Evolutionary conservation across 2,329 filamentous ascomycete species (phyloP).

Genomic region (Zasmidium citrigriseum): DNA sequence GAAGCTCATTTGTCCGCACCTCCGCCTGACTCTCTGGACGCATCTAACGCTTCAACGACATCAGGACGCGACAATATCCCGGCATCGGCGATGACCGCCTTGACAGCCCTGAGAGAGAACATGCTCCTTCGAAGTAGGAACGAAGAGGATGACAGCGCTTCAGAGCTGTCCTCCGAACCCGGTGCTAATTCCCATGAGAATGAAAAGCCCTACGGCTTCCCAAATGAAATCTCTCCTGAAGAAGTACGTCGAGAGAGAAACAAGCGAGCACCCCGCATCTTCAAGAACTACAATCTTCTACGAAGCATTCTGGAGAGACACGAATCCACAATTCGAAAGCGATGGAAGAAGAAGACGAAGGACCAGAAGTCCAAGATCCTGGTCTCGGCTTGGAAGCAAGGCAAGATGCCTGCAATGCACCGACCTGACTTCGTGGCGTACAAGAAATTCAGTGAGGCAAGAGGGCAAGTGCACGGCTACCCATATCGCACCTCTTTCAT

Average conservation of each 20-base stretch:
- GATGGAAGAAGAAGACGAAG: constrained; percentile 17
- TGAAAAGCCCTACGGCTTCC: background rate
- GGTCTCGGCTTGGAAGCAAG: constrained; percentile 6
- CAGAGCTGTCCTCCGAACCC: too few species aligned
- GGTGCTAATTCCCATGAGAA: background rate
- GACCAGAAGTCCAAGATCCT: constrained; percentile 12
- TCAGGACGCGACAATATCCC: background rate
- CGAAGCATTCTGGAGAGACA: constrained; percentile 7
- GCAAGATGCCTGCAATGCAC: background rate
- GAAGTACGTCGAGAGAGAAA: background rate
- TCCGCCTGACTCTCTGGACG: background rate
- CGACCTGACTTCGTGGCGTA: constrained; percentile 11
- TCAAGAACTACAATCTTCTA: constrained; percentile 9
- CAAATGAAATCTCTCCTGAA: background rate
- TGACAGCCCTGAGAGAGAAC: too few species aligned
- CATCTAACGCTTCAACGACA: background rate
- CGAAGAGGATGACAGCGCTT: too few species aligned
- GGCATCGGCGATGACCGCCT: background rate
- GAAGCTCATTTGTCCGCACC: background rate
- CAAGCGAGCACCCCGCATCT: background rate
- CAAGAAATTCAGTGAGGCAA: background rate
- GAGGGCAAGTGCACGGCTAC: background rate
- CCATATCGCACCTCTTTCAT: background rate
- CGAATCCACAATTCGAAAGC: constrained; percentile 10
- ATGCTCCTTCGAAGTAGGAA: too few species aligned